A percentile compares a stretch with the other conserved stretches of the same genome.
Evolutionary conservation across 352 stramenopile species (phyloP).

Genomic region (Albugo candida): DNA sequence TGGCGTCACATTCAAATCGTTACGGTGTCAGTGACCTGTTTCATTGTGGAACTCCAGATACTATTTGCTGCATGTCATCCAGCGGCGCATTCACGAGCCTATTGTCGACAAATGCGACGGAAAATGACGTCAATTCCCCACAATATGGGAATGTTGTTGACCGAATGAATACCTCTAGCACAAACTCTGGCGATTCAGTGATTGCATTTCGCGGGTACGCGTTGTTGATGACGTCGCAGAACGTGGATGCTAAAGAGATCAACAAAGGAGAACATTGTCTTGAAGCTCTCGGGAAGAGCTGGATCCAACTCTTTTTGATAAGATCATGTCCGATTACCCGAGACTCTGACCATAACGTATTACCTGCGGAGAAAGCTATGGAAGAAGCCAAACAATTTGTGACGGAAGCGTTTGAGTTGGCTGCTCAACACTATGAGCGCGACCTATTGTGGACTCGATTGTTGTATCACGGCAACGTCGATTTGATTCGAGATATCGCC

Average conservation of each 20-base stretch:
- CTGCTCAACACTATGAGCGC: constrained; percentile 63
- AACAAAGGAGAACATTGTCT: too few species aligned
- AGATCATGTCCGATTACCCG: constrained; percentile 16
- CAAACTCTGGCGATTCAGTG: too few species aligned
- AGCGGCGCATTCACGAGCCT: constrained; percentile 32
- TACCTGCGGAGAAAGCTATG: constrained; percentile 43
- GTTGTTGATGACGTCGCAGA: constrained; percentile 57
- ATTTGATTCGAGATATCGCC: constrained; percentile 28
- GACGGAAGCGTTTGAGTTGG: constrained; percentile 57
- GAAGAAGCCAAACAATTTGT: constrained; percentile 57
- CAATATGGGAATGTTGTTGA: neutral
- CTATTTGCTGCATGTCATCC: constrained; percentile 53
- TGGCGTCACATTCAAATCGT: constrained; percentile 57
- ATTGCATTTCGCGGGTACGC: constrained; percentile 27
- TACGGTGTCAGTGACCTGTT: constrained; percentile 72
- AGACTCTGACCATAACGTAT: constrained; percentile 10
- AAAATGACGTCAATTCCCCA: neutral
- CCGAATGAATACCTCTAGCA: neutral
- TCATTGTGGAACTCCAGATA: constrained; percentile 68
- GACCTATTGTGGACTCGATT: constrained; percentile 72
- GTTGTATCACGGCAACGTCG: constrained; percentile 41
- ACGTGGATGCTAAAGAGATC: constrained; percentile 5
- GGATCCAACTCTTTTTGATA: constrained; percentile 46
- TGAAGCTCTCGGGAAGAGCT: constrained; percentile 19
- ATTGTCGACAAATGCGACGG: neutral